phyloP scores from a whole-genome alignment of 306 rosid genomes.

The Sicyos edulis region DNA sequence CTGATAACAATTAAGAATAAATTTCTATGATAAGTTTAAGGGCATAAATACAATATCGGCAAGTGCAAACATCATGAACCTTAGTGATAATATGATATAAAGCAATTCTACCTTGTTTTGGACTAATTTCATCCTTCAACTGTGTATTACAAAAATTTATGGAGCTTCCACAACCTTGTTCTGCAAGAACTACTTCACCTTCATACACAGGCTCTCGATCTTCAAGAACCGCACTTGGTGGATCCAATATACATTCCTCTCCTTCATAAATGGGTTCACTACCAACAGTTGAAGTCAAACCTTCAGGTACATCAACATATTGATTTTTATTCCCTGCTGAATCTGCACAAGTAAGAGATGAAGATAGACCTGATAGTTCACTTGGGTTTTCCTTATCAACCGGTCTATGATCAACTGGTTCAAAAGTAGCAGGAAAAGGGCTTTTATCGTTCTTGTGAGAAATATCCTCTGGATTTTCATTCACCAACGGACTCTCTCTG shows the following conservation, averaged over 20 bases:
- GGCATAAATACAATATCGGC: conserved; percentile 14
- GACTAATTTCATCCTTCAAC: conserved; percentile 62
- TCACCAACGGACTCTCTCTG: conserved; percentile 24
- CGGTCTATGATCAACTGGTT: conserved; percentile 32
- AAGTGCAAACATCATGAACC: not conserved
- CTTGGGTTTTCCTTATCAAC: conserved; percentile 34
- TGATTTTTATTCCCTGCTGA: conserved; percentile 39
- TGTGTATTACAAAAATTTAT: conserved; percentile 29
- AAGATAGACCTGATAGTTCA: conserved; percentile 36
- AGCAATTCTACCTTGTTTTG: conserved; percentile 50
- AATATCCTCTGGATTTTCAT: conserved; percentile 32
- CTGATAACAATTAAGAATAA: conserved; percentile 39
- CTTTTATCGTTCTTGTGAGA: conserved; percentile 29
- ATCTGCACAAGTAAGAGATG: conserved; percentile 42
- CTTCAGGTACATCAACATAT: conserved; percentile 43
- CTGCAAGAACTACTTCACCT: conserved; percentile 80
- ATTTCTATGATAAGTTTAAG: conserved; percentile 18
- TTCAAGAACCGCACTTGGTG: conserved; percentile 38
- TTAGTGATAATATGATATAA: not conserved
- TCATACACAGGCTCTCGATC: conserved; percentile 85
- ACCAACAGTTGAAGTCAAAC: conserved; percentile 52
- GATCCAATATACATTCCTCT: conserved; percentile 76
- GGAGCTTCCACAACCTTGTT: conserved; percentile 72
- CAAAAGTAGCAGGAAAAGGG: conserved; percentile 30
- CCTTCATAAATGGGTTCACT: conserved; percentile 98